A percentile compares a stretch with the other conserved stretches of the same genome.
These are phyloP conservation scores for Paspalum notatum DNA, from an alignment of 176 grass and related monocot species.

Conservation along the genomic window DNA sequence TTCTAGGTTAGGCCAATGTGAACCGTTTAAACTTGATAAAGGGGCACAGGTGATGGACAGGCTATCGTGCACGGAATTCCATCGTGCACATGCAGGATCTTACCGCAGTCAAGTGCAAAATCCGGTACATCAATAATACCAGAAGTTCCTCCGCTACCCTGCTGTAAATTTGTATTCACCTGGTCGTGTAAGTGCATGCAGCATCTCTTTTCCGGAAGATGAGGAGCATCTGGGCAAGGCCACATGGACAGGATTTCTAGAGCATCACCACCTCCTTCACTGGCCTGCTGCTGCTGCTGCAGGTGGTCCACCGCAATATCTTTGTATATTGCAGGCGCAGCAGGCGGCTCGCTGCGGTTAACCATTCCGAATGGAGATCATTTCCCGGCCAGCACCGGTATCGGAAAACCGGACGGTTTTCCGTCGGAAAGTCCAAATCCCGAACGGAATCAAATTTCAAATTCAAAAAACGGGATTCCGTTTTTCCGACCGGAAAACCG, in stretches of 20 bases:
- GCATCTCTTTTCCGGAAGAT: neutral
- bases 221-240: neutral
- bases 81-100: neutral
- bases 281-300: neutral
- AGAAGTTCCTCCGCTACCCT: neutral
- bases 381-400: too few species aligned
- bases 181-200: slow-evolving; percentile 18
- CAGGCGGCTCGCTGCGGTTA: neutral
- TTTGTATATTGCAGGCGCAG: neutral
- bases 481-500: too few species aligned
- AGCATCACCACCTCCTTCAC: neutral
- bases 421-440: too few species aligned
- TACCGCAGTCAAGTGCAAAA: rapidly evolving
- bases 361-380: too few species aligned
- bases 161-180: neutral
- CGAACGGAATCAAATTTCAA: too few species aligned
- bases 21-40: neutral
- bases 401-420: too few species aligned
- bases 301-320: neutral
- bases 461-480: too few species aligned
- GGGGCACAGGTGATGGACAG: neutral
- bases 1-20: rapidly evolving
- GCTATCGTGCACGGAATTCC: neutral
- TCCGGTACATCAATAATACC: neutral
- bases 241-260: neutral